Base-by-base conservation (phyloP, 441 rosid species). In the Syzygium syzygioides region DNA sequence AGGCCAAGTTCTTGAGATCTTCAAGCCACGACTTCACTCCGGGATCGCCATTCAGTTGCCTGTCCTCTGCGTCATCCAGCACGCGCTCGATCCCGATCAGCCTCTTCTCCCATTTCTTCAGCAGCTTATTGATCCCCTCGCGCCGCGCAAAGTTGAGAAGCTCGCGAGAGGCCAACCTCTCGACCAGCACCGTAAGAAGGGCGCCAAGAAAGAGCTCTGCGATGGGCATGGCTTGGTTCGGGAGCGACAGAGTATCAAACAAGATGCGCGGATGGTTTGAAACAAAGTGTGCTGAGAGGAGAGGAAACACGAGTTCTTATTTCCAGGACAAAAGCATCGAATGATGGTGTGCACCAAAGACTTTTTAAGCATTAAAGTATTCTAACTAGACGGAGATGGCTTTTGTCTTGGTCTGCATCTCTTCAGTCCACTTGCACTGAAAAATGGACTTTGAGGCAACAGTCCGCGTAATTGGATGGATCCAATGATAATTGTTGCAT, bases 101-200 rank as follows among this genome's bases (percentile, higher is more conserved):
- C 34, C 5, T 28, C 34, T n/a, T 0, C 68, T 14, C 68, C 68
- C 68, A 62, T 13, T 62, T 60, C 8, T 62, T n/a, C 68, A 62
- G 32, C 34, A 6, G 9, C 0, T 0, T 0, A 13, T 60, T 18
- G 0, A 60, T 60, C 6, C 1, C 68, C 68, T 60, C 2, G 0
- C 0, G 34, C 7, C 18, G 18, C 2, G 32, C 68, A 60, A 60
- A 60, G 68, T 60, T 5, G 18, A 60, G 68, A 14, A 60, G 34
- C 32, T 28, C 14, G 18, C 4, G 32, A 3, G 68, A 60, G 68
- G 68, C 68, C 34, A 60, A 0, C 32, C 32, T 60, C 0, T 60
- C 68, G 3, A 60, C 14, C 9, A 60, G 4, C 34, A 60, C 68
- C 0, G 6, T 4, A 28, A 60, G 32, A 3, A 60, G 6, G 68